Evolutionary conservation across 805 yeast species (phyloP).

Genomic region (Metschnikowia koreensis): DNA sequence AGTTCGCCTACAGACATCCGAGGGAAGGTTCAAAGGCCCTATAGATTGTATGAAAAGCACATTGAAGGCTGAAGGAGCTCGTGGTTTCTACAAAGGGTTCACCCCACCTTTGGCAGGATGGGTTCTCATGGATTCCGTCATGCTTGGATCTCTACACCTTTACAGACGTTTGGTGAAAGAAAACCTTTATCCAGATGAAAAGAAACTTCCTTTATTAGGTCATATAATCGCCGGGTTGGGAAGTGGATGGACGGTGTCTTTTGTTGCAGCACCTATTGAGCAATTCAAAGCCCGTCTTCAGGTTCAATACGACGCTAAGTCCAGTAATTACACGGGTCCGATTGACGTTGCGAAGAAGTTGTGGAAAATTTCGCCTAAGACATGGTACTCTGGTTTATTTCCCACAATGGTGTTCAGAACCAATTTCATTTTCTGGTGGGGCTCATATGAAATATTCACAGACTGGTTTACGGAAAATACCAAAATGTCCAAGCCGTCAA

Average conservation of each 20-base stretch:
- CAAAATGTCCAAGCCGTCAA: slow-evolving; percentile 58
- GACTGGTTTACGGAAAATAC: slow-evolving; percentile 66
- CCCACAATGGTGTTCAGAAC: slow-evolving; percentile 87
- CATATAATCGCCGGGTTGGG: slow-evolving; percentile 74
- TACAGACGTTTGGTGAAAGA: slow-evolving; percentile 69
- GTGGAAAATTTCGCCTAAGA: slow-evolving; percentile 57
- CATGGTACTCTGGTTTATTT: slow-evolving; percentile 67
- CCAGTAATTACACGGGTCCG: slow-evolving; percentile 73
- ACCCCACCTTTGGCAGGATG: slow-evolving; percentile 93
- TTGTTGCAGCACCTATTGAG: slow-evolving; percentile 95
- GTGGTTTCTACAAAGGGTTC: slow-evolving; percentile 84
- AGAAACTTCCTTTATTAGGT: slow-evolving; percentile 69
- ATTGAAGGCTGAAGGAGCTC: slow-evolving; percentile 65
- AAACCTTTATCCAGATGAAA: slow-evolving; percentile 56
- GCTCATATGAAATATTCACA: slow-evolving; percentile 79
- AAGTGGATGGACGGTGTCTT: slow-evolving; percentile 90
- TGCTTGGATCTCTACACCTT: slow-evolving; percentile 82
- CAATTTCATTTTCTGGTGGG: slow-evolving; percentile 92
- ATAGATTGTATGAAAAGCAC: slow-evolving; percentile 78
- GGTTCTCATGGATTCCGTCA: slow-evolving; percentile 90
- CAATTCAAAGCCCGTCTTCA: slow-evolving; percentile 85
- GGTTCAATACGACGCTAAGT: slow-evolving; percentile 79
- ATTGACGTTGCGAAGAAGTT: slow-evolving; percentile 66
- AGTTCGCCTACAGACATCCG: slow-evolving; percentile 73
- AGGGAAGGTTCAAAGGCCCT: slow-evolving; percentile 70